These are phyloP conservation scores for Talaromyces sp. DNA, from an alignment of 2,329 filamentous ascomycete genomes.

Conservation along the genomic window DNA sequence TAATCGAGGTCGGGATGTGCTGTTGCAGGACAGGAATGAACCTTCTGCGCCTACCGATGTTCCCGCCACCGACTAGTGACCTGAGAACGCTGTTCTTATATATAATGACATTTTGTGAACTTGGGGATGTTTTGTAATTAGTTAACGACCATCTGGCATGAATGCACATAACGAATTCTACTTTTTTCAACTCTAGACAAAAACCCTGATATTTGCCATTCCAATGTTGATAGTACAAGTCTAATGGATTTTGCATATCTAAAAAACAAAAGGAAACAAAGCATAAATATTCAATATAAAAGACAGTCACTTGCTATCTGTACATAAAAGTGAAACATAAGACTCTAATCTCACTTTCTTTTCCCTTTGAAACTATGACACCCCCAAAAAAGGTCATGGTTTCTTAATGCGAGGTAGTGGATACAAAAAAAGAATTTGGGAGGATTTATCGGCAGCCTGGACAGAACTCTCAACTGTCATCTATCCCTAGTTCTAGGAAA, in stretches of 20 bases:
- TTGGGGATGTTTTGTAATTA: not conserved
- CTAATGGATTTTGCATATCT: slow-evolving; percentile 14
- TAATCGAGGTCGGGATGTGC: slow-evolving; percentile 1
- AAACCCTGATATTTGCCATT: not conserved
- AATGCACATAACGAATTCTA: not conserved
- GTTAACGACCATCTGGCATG: not conserved
- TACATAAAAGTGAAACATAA: slow-evolving; percentile 28
- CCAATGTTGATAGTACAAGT: not conserved
- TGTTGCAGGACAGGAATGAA: not conserved
- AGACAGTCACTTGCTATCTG: slow-evolving; percentile 34
- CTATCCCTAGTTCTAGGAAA: not conserved
- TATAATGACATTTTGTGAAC: not conserved
- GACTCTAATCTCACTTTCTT: slow-evolving; percentile 12
- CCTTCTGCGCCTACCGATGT: not conserved
- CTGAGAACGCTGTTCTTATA: not conserved
- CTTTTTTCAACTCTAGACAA: not conserved
- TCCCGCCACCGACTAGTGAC: not conserved
- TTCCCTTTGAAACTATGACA: not conserved
- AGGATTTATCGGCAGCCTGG: not conserved
- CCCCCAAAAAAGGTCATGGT: not conserved
- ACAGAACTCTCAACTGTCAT: not conserved
- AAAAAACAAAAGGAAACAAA: slow-evolving; percentile 19
- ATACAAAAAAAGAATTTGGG: not conserved
- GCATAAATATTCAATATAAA: slow-evolving; percentile 26
- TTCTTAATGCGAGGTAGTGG: slow-evolving; percentile 7